phyloP scores from a whole-genome alignment of 2,329 filamentous ascomycete genomes.

The Fusarium sp. region DNA sequence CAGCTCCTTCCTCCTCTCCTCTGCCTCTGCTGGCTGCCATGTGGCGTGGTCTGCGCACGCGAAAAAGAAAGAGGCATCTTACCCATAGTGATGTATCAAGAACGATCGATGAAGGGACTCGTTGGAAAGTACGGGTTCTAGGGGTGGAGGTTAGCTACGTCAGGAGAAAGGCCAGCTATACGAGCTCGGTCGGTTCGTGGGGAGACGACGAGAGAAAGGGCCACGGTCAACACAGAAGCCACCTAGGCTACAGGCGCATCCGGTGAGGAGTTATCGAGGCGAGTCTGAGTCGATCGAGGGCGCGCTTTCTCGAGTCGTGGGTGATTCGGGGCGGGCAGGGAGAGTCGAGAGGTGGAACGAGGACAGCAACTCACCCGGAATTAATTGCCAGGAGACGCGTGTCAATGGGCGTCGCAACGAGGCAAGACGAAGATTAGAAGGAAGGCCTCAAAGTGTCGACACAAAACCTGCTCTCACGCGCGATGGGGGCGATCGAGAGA shows the following conservation, averaged over 20 bases:
- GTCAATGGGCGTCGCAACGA: constrained; percentile 48
- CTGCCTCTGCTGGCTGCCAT: constrained; percentile 40
- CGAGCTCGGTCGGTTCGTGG: constrained; percentile 24
- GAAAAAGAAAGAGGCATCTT: constrained; percentile 52
- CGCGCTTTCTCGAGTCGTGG: constrained; percentile 28
- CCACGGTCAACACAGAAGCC: not conserved
- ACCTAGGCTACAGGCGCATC: constrained; percentile 13
- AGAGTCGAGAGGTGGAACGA: constrained; percentile 37
- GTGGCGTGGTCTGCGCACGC: constrained; percentile 33
- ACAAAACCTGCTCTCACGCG: constrained; percentile 43
- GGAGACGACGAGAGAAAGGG: constrained; percentile 13
- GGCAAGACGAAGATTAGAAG: constrained; percentile 44
- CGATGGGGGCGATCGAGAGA: constrained; percentile 45
- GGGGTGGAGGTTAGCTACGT: constrained; percentile 41
- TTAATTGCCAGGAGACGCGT: constrained; percentile 48
- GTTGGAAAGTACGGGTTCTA: constrained; percentile 48
- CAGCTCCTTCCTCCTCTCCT: constrained; percentile 36
- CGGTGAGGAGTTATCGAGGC: constrained; percentile 3
- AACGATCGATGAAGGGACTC: constrained; percentile 48
- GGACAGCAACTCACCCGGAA: constrained; percentile 42
- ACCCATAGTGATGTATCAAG: constrained; percentile 57
- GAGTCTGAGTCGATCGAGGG: constrained; percentile 23
- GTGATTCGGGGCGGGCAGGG: constrained; percentile 8
- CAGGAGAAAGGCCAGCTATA: constrained; percentile 40
- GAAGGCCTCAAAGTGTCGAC: constrained; percentile 36